A percentile compares a stretch with the other conserved stretches of the same genome.
phyloP scores from a whole-genome alignment of 2,329 filamentous ascomycete genomes.

The Ascochyta clinopodiicola region DNA sequence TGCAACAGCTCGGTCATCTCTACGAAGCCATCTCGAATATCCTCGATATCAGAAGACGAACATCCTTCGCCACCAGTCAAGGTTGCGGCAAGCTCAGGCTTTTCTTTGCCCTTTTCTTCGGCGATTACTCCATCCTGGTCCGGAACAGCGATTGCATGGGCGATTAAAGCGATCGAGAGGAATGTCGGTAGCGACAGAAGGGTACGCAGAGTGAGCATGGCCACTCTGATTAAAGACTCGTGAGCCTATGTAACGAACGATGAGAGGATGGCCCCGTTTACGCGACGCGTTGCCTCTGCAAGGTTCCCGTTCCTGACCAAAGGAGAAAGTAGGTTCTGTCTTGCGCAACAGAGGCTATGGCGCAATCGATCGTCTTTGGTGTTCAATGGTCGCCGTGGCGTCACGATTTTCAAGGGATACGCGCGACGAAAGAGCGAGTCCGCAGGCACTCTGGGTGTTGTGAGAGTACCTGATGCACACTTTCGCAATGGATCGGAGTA shows the following conservation, averaged over 20 bases:
- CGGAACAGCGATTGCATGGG: conserved; percentile 32
- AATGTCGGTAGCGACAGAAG: conserved; percentile 33
- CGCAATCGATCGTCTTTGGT: conserved; percentile 3
- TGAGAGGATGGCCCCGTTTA: neutral
- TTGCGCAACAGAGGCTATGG: neutral
- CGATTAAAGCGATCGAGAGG: conserved; percentile 26
- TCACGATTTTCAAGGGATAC: neutral
- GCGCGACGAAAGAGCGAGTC: neutral
- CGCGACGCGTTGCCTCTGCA: conserved; percentile 2
- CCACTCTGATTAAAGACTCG: conserved; percentile 5
- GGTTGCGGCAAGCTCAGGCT: conserved; percentile 28
- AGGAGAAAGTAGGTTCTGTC: neutral
- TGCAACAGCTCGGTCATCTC: conserved; percentile 43
- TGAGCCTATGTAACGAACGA: neutral
- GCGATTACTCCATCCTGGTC: conserved; percentile 33
- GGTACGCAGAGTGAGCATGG: conserved; percentile 32
- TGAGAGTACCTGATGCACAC: neutral
- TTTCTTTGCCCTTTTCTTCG: conserved; percentile 24
- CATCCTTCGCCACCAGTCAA: conserved; percentile 44
- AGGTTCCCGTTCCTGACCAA: neutral
- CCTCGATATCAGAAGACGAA: conserved; percentile 30
- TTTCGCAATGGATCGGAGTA: neutral
- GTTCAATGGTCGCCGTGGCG: neutral
- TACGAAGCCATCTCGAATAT: conserved; percentile 40
- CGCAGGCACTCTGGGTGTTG: conserved; percentile 1